Evolutionary conservation across 495 filamentous ascomycete species (phyloP).

Genomic region (Hypoxylon lienhwacheense): DNA sequence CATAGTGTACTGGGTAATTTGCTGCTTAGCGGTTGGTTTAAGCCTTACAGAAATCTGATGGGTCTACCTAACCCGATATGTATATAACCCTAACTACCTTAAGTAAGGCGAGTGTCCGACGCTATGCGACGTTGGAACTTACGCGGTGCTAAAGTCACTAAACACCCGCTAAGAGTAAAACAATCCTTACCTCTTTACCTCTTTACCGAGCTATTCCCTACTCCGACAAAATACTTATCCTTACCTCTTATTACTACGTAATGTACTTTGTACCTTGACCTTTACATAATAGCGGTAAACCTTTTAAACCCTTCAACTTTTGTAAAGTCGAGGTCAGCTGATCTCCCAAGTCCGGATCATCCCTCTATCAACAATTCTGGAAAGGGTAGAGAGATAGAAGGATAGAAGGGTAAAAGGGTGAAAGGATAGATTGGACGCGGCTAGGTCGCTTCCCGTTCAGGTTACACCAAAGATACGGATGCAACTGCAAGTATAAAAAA

Average conservation of each 20-base stretch:
- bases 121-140: not conserved
- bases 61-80: slow-evolving; percentile 14
- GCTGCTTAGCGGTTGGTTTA: slow-evolving; percentile 11
- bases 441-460: not conserved
- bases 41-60: slow-evolving; percentile 17
- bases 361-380: not conserved
- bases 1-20: too few species aligned
- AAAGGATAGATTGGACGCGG: too few species aligned
- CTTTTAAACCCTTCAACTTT: too few species aligned
- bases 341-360: slow-evolving; percentile 13
- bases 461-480: not conserved
- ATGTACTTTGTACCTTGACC: too few species aligned
- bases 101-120: too few species aligned
- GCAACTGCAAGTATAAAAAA: slow-evolving; percentile 1
- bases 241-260: too few species aligned
- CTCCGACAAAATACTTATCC: too few species aligned
- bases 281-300: too few species aligned
- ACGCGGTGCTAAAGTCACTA: not conserved
- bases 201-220: too few species aligned
- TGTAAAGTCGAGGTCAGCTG: slow-evolving; percentile 26
- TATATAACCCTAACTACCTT: slow-evolving; percentile 9
- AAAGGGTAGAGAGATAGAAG: not conserved
- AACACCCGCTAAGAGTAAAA: slow-evolving; percentile 1
- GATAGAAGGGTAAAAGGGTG: too few species aligned
- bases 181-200: slow-evolving; percentile 1